Conservation (phyloP, 1,139 yeast genomes). For the Yamadazyma sp. region DNA sequence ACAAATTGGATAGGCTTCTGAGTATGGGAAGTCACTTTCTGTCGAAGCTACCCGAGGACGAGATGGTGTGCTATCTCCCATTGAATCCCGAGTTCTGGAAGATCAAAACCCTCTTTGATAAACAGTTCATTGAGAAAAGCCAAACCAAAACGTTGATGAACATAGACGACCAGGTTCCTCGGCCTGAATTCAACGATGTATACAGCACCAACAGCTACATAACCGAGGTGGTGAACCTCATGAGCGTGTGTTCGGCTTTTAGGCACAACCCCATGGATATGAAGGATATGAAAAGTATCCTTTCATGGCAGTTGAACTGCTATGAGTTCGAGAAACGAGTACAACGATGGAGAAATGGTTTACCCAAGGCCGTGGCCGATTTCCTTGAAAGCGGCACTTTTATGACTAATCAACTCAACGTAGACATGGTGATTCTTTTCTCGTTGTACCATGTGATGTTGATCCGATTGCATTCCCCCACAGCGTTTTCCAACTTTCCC, state of each 20-base stretch:
- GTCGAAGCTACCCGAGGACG: conserved; percentile 11
- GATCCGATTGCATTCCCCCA: conserved; percentile 17
- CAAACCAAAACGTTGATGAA: conserved; percentile 11
- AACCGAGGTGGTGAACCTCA: conserved; percentile 15
- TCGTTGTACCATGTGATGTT: conserved; percentile 17
- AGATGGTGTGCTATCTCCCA: conserved; percentile 12
- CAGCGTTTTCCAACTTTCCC: conserved; percentile 17
- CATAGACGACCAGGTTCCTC: not conserved
- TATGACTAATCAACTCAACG: conserved; percentile 4
- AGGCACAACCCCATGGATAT: conserved; percentile 16
- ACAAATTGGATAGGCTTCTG: conserved; percentile 20
- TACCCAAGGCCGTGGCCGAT: conserved; percentile 8
- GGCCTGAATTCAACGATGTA: conserved; percentile 6
- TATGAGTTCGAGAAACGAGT: conserved; percentile 16
- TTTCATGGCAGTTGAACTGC: conserved; percentile 18
- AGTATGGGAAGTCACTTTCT: conserved; percentile 16
- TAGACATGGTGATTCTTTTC: conserved; percentile 13
- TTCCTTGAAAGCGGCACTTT: conserved; percentile 11
- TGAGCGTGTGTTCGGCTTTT: conserved; percentile 16
- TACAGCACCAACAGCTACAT: conserved; percentile 16
- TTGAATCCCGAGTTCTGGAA: conserved; percentile 13
- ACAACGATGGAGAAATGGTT: conserved; percentile 12
- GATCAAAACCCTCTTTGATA: conserved; percentile 9
- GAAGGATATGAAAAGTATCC: conserved; percentile 15
- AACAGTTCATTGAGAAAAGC: conserved; percentile 9